Percentiles rank a stretch among this genome's conserved stretches.
Evolutionary conservation across 306 rosid genomes (phyloP).

Genomic region (Fragaria iinumae): DNA sequence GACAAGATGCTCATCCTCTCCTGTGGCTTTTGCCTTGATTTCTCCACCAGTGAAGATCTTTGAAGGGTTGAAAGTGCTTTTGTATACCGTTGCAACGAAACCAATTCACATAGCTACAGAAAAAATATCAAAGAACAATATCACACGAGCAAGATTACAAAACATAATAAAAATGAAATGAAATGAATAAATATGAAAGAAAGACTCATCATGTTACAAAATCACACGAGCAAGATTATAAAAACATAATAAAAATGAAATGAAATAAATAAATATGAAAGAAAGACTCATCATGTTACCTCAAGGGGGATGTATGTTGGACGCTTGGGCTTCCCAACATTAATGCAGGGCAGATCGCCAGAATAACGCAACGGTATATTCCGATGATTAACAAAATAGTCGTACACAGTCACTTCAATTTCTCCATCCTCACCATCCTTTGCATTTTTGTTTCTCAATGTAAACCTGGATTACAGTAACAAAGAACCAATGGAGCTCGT

Average conservation of each 20-base stretch:
- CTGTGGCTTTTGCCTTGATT: constrained; percentile 90
- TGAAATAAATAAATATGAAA: neutral
- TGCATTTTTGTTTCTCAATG: constrained; percentile 50
- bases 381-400: constrained; percentile 68
- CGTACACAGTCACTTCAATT: constrained; percentile 70
- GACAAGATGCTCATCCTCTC: constrained; percentile 76
- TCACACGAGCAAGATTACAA: neutral
- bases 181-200: neutral
- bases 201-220: constrained; percentile 31
- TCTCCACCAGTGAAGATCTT: constrained; percentile 80
- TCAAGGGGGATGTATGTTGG: constrained; percentile 84
- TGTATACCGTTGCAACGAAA: constrained; percentile 85
- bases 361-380: constrained; percentile 62
- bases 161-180: neutral
- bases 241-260: neutral
- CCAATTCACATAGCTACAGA: constrained; percentile 66
- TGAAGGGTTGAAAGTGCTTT: constrained; percentile 77
- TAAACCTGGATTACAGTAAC: constrained; percentile 45
- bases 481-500: neutral
- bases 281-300: constrained; percentile 40
- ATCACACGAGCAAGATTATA: neutral
- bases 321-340: constrained; percentile 91
- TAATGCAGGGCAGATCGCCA: constrained; percentile 74
- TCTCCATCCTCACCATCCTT: constrained; percentile 37
- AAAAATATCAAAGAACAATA: neutral